Evolutionary conservation across 2,329 filamentous ascomycete species (phyloP), one percentile per base, ranked within the genome.

Genomic region (Colletotrichum cuscutae): DNA sequence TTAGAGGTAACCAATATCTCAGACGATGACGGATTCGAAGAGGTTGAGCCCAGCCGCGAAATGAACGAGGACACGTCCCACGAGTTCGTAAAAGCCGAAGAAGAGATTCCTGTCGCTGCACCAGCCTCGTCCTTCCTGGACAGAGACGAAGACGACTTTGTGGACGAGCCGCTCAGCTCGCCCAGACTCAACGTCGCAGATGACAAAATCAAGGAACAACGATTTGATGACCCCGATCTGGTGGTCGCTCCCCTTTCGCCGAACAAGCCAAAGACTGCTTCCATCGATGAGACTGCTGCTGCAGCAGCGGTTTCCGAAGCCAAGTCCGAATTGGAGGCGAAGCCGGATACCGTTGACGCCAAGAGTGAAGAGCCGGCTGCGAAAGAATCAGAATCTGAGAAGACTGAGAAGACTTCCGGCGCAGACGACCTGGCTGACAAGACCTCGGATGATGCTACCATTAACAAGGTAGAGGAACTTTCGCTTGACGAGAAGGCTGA

Each of bases 11-110:
- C 93, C 65, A 97, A 97, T 78, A 91, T 90, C 19, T 92, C 93
- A 13, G 95, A 98, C 76, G 94, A 97, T 75, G 97, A 98, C 79
- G 94, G 94, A 1, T 98, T 98, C 78, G 97, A 99, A 81, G 95
- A 98, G 82, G 95, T 98, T 11, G 89, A 89, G 42, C 88, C 89
- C 60, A 85, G 86, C 58, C 92, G 91, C 35, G 93, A 95, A 72
- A 89, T 95, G 77, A 90, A 90, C 22, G 93, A 95, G 74, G 92
- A 94, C 63, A 90, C 89, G 2, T 93, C 92, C 49, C 90, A 93
- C 74, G 90, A 93, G 74, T 89, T 93, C 71, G 88, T 91, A 76
- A 91, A 91, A 79, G 86, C 86, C 4, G 87, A 88, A 72, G 86
- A 89, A 35, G 89, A 90, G 72, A 86, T 89, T 6, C 76, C 74